Evolutionary conservation across 73 alveolate genomes (phyloP).

Genomic region (Tetrahymena thermophila): DNA sequence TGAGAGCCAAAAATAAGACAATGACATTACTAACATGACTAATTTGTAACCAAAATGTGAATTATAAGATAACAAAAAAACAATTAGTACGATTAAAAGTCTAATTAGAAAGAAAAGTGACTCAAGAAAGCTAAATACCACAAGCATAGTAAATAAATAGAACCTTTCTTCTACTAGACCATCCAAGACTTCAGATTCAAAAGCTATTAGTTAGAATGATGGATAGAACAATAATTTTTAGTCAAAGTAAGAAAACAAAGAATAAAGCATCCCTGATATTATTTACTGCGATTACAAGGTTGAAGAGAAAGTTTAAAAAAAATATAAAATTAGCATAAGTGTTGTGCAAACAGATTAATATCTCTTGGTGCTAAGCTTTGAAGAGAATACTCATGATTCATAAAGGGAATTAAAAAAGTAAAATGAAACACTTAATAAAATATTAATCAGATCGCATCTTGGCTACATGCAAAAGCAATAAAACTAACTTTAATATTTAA

Average conservation of each 20-base stretch:
- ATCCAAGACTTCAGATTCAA: background rate
- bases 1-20: background rate
- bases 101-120: background rate
- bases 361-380: background rate
- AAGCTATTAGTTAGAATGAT: background rate
- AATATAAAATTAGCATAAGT: background rate
- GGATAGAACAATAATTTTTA: background rate
- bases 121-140: background rate
- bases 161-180: background rate
- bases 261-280: background rate
- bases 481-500: background rate
- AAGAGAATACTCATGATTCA: background rate
- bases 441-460: background rate
- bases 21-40: background rate
- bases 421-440: background rate
- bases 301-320: background rate
- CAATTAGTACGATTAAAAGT: background rate
- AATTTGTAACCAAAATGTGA: background rate
- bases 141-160: background rate
- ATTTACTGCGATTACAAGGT: background rate
- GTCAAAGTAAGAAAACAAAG: background rate
- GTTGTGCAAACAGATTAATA: background rate
- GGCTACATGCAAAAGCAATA: background rate
- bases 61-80: background rate
- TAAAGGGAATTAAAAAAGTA: background rate